Base-by-base conservation (phyloP, 305 asterid species). In the Fraxinus floribunda region DNA sequence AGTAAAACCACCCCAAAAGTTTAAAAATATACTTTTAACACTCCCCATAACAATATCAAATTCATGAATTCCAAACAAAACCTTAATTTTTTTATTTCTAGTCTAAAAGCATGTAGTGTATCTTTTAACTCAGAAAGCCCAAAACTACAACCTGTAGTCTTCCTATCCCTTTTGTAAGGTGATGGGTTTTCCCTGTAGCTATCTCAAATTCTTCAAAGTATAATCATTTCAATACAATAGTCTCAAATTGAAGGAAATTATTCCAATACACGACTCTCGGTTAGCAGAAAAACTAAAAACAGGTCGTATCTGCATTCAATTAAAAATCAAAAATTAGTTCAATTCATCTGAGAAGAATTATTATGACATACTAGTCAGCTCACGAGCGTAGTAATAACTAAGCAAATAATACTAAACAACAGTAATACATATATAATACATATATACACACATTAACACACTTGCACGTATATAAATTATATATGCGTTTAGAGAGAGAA, bases 291-390 rank as follows among this genome's bases (percentile, higher is more conserved):
- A 71, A 71, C 24, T 32, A 71, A 71, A 71, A 30, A 32, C 10
- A 16, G 76, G 44, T 32, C 76, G 13, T 70, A 32, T 34, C 26
- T 10, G 46, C 76, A 71, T 15, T 32, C 44, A 34, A 30, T 16
- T 13, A 71, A 71, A 32, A 79, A 18, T 62, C 6, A 20, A 79
- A 62, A 38, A 79, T 49, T 77, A 68, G 16, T 77, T 55, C 55
- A 79, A 72, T 35, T 24, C 80, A 76, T 80, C 73, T 78, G 79
- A 76, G 57, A 77, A 83, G 57, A 77, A 81, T 83, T 52, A 52
- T 29, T 18, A 4, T 4, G 11, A 24, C 80, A 66, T 72, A 44
- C 79, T 26, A 81, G 35, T 24, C 80, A 78, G 77, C 83, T 77
- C 64, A 82, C 41, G 18, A 66, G 26, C 82, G 73, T 49, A 66